A percentile compares a stretch with the other conserved stretches of the same genome.
Conservation (phyloP, 768 basidiomycete species). For the Suillus spraguei region DNA sequence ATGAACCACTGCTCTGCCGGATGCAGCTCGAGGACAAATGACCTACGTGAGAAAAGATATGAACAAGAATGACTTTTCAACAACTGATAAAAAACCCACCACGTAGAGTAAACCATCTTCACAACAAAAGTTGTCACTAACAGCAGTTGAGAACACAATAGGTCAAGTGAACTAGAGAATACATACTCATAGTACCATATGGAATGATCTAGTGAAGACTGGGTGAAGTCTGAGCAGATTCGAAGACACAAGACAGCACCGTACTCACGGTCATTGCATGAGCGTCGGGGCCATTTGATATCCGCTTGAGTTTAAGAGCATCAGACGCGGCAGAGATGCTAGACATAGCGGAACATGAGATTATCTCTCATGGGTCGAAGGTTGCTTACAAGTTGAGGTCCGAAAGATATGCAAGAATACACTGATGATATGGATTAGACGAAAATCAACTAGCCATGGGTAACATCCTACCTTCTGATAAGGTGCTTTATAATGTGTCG, state of each 20-base stretch:
- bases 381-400: conserved; percentile 71
- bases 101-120: conserved; percentile 82
- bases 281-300: conserved; percentile 49
- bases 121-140: conserved; percentile 73
- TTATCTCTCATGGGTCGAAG: not conserved
- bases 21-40: conserved; percentile 60
- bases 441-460: not conserved
- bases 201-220: conserved; percentile 80
- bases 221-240: conserved; percentile 4
- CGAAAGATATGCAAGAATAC: conserved; percentile 78
- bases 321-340: conserved; percentile 61
- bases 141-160: conserved; percentile 9
- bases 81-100: conserved; percentile 41
- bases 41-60: conserved; percentile 43
- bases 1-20: conserved; percentile 69
- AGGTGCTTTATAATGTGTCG: conserved; percentile 64
- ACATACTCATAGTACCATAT: conserved; percentile 79
- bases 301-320: conserved; percentile 55
- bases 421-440: conserved; percentile 42
- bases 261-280: conserved; percentile 63
- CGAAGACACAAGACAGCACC: conserved; percentile 8
- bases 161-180: not conserved
- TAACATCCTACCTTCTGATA: conserved; percentile 68
- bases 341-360: conserved; percentile 14
- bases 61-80: conserved; percentile 1